phyloP scores from a whole-genome alignment of 2,329 filamentous ascomycete species.

The Claviceps pusilla region DNA sequence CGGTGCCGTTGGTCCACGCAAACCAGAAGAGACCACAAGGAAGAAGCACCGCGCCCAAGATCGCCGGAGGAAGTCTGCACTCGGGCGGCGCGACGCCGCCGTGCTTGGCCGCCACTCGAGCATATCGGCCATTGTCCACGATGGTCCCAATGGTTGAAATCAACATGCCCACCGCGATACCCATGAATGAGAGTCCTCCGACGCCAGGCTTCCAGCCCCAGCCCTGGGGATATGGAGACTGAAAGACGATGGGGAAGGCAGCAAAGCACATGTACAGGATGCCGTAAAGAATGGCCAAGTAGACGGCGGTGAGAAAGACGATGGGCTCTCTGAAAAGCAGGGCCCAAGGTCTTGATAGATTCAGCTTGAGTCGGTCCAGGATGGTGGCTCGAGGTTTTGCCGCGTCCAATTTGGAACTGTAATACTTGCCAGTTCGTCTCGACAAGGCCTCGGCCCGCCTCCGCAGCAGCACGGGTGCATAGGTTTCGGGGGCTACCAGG shows the following conservation, averaged over 20 bases:
- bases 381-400: constrained; percentile 27
- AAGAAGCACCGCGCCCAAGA: constrained; percentile 43
- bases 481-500: constrained; percentile 43
- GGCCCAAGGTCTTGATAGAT: constrained; percentile 48
- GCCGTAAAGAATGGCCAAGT: constrained; percentile 45
- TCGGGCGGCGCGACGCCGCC: constrained; percentile 49
- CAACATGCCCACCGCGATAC: constrained; percentile 49
- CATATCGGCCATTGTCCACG: constrained; percentile 39
- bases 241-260: constrained; percentile 47
- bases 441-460: constrained; percentile 35
- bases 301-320: constrained; percentile 46
- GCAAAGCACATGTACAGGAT: constrained; percentile 41
- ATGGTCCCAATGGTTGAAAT: constrained; percentile 38
- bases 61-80: constrained; percentile 42
- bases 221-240: constrained; percentile 20
- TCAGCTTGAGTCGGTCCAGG: constrained; percentile 35
- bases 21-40: constrained; percentile 51
- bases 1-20: constrained; percentile 44
- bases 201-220: constrained; percentile 44
- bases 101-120: constrained; percentile 24
- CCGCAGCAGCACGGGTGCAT: constrained; percentile 41
- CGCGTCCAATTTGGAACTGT: constrained; percentile 33
- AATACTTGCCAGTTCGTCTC: constrained; percentile 37
- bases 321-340: constrained; percentile 54
- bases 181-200: constrained; percentile 47